These are phyloP conservation scores for Phytophthora pseudosyringae DNA, from an alignment of 352 stramenopile species.

Conservation along the genomic window DNA sequence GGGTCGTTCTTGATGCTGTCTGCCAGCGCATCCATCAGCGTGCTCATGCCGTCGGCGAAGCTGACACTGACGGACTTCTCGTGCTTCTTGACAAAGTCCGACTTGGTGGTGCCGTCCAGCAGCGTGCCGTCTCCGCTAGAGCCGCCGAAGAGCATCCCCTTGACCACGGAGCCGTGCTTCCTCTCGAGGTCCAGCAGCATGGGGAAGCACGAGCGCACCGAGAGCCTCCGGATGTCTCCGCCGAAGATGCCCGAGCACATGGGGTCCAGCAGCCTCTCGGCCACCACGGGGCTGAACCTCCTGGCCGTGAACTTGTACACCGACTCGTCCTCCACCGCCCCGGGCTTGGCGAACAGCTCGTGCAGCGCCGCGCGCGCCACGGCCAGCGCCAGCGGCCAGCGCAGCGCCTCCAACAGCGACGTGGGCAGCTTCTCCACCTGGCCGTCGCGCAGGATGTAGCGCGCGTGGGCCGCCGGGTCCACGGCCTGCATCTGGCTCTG, in stretches of 20 bases:
- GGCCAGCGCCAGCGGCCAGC: slow-evolving; percentile 64
- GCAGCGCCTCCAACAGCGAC: slow-evolving; percentile 60
- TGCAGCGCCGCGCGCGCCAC: slow-evolving; percentile 68
- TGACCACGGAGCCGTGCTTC: slow-evolving; percentile 79
- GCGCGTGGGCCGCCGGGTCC: slow-evolving; percentile 59
- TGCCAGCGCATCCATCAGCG: slow-evolving; percentile 64
- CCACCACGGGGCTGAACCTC: slow-evolving; percentile 81
- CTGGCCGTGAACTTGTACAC: slow-evolving; percentile 82
- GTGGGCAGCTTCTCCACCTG: slow-evolving; percentile 79
- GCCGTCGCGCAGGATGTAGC: slow-evolving; percentile 80
- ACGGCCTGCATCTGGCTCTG: slow-evolving; percentile 71
- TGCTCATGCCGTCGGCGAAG: slow-evolving; percentile 82
- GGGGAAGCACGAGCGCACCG: slow-evolving; percentile 80
- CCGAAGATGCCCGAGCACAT: slow-evolving; percentile 88
- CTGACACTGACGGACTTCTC: slow-evolving; percentile 86
- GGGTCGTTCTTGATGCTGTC: slow-evolving; percentile 49
- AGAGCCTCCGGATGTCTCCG: slow-evolving; percentile 83
- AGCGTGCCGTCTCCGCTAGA: slow-evolving; percentile 42
- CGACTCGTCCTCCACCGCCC: slow-evolving; percentile 69
- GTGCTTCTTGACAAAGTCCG: slow-evolving; percentile 70
- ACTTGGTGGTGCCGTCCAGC: slow-evolving; percentile 74
- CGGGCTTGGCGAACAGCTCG: slow-evolving; percentile 61
- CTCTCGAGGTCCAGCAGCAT: slow-evolving; percentile 84
- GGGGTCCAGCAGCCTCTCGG: slow-evolving; percentile 80
- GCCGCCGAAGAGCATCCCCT: slow-evolving; percentile 67